Conservation (phyloP, 179 eudicot species). For the Nepenthes alata region DNA sequence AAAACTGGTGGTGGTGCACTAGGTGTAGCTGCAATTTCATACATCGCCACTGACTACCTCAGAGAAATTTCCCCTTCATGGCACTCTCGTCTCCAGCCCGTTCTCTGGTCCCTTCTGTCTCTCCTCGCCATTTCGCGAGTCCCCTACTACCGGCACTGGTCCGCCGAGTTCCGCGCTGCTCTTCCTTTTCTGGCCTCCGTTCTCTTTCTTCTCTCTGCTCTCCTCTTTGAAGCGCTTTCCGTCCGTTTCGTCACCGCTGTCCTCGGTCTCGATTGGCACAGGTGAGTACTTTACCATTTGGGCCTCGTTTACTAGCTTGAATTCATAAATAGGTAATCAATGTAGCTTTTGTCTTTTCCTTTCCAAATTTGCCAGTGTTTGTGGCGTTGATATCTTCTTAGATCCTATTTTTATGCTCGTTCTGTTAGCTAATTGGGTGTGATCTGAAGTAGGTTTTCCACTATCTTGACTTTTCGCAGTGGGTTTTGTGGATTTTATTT, state of each 20-base stretch:
- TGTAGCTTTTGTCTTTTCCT: neutral
- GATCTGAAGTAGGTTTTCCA: constrained; percentile 13
- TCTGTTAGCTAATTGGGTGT: neutral
- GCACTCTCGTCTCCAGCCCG: constrained; percentile 74
- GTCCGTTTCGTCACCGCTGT: constrained; percentile 88
- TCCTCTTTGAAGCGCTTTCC: constrained; percentile 63
- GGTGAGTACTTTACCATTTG: constrained; percentile 23
- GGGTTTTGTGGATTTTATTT: too few species aligned
- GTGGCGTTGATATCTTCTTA: neutral
- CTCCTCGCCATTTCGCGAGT: constrained; percentile 49
- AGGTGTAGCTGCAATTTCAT: constrained; percentile 57
- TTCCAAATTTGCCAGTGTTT: neutral
- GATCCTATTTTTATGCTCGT: neutral
- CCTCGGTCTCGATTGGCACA: constrained; percentile 89
- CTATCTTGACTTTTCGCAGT: neutral
- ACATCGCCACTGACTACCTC: constrained; percentile 69
- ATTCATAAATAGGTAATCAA: neutral
- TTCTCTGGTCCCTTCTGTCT: constrained; percentile 48
- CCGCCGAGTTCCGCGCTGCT: constrained; percentile 67
- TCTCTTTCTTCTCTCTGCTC: constrained; percentile 51
- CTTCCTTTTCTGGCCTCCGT: constrained; percentile 53
- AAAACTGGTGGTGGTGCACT: constrained; percentile 14
- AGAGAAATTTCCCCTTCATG: constrained; percentile 57
- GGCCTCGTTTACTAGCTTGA: neutral
- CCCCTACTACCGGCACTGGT: constrained; percentile 72